Base-by-base conservation (phyloP, 305 asterid species). In the Vinca major region DNA sequence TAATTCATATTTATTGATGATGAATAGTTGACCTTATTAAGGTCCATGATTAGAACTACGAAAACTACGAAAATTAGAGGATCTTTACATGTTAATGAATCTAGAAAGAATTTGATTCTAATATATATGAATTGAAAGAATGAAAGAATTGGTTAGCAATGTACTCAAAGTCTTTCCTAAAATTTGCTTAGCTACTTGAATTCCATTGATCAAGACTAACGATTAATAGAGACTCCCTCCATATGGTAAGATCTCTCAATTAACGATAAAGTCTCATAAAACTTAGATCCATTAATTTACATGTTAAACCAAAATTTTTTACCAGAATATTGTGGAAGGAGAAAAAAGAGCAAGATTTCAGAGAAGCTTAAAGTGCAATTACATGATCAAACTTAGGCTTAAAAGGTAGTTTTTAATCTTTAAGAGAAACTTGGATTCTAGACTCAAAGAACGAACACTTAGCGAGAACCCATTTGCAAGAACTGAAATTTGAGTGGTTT, bases 61-160 rank as follows among this genome's bases (percentile, higher is more conserved):
- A 71, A 73, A 80, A 66, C 57, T 36, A 76, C 50, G 12, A 71
- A 73, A 69, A 65, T 65, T 60, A 71, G 51, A 56, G 68, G 69
- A 78, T 73, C 54, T 73, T 83, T 82, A 91, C 95, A 91, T 89
- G 71, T 75, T 79, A 70, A 68, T 65, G 72, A 79, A 82, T 74
- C 71, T 69, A 68, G 71, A 85, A 82, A 80, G 81, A 86, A 83
- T 86, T 52, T 37, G 62, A 63, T 76, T 69, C 65, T 50, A 41
- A 40, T 71, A 26, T 26, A 20, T 71, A 70, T 65, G 75, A 76
- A 78, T 74, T 60, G 67, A 75, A 83, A 60, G 85, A 87, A 84
- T 82, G 75, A 86, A 86, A 83, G 87, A 89, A 86, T 86, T 44
- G 66, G 79, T 80, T 82, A 84, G 81, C 75, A 73, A 81, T 50